Base-by-base conservation (phyloP, 139 green algal species). In the Choricystis sp. region DNA sequence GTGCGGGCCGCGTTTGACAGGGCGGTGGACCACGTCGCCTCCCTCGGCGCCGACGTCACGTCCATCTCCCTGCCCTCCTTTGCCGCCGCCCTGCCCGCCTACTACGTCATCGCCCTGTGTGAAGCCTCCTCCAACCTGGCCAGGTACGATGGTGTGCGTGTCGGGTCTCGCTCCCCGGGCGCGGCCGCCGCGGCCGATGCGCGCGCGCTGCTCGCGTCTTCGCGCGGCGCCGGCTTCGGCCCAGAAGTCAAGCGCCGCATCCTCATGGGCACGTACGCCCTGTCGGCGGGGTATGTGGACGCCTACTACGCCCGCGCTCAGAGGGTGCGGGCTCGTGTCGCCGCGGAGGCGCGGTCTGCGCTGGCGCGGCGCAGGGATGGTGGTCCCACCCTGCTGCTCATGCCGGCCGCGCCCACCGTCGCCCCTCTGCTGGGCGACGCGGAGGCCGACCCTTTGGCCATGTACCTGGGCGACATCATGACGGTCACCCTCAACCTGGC, bases 221-320 rank as follows among this genome's bases (percentile, higher is more conserved):
- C 86, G 3, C 73, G 88, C 1, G 67, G 71, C 5, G 62, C 63
- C 14, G 87, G 87, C 2, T 76, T 98, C 52, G 86, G 86, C 3
- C 61, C 58, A 2, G 90, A 97, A 72, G 83, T 97, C 48, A 94
- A 94, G 71, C 76, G 91, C 26, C 83, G 92, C 59, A 98, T 98
- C 64, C 77, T 98, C 9, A 98, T 96, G 91, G 92, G 92, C 62
- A 97, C 88, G 0, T 98, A 98, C 71, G 85, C 91, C 0, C 80
- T 98, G 29, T 93, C 80, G 2, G 86, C 89, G 0, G 92, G 92
- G 22, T 98, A 96, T 72, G 92, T 92, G 60, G 92, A 98, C 69
- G 92, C 92, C 1, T 96, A 88, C 77, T 98, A 98, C 79, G 94
- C 94, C 73, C 76, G 81, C 0, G 91, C 92, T 0, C 92, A 98